Evolutionary conservation across 495 filamentous ascomycete genomes (phyloP), one percentile per base, ranked within the genome.

Genomic region (Thozetella sp.): DNA sequence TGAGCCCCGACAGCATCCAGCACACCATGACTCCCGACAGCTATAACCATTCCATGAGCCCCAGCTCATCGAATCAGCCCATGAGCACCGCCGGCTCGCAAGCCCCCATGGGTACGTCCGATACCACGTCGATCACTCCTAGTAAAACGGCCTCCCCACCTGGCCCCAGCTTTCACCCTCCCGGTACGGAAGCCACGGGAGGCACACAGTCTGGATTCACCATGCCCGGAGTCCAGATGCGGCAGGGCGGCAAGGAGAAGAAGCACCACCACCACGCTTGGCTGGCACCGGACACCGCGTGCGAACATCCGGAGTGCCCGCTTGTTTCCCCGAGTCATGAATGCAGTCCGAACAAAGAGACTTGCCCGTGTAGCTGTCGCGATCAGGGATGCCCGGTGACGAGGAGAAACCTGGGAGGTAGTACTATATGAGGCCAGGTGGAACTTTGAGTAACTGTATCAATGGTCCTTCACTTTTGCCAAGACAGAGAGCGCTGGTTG

Each of bases 261-360:
- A 57, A 58, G 19, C 60, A 63, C 24, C 60, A 66, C 48, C 60
- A 66, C 54, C 63, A 66, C 48, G 23, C 51, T 12, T 66, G 63
- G 60, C 46, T 66, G 25, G 50, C 60, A 2, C 63, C 63, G 0
- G 56, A 63, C 27, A 54, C 51, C 26, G 51, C 57, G 1, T 66
- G 63, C 25, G 57, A 66, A 19, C 51, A 66, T 20, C 57, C 63
- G 1, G 54, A 58, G 1, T 66, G 63, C 24, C 60, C 63, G 17
- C 34, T 63, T 20, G 26, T 57, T 52, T 25, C 51, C 3, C n/a
- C 46, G 9, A 50, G 2, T 9, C 63, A 66, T 40, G n/a, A 24
- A 22, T 66, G 63, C 30, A 12, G 17, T 22, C 56, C 52, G 4
- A n/a, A 48, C 43, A 48, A 48, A 22, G 48, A 50, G 2, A 23